Evolutionary conservation across 768 basidiomycete species (phyloP).

Genomic region (Hysterangium stoloniferum): DNA sequence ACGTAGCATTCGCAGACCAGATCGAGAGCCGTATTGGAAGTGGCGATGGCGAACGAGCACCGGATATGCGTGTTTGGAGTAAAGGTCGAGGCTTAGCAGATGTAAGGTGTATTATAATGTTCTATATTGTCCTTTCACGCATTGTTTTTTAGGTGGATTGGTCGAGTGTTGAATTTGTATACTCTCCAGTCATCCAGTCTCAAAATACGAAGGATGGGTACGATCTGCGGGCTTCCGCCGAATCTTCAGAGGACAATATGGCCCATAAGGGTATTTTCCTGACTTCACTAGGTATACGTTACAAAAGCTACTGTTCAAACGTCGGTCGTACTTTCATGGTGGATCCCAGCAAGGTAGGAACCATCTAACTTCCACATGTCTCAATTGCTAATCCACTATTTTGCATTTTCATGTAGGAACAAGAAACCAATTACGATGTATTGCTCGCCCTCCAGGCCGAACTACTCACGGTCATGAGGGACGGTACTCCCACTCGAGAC

Average conservation of each 20-base stretch:
- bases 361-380: background rate
- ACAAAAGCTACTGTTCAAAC: constrained; percentile 89
- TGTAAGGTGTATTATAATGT: constrained; percentile 35
- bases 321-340: constrained; percentile 93
- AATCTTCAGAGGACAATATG: constrained; percentile 77
- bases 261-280: constrained; percentile 85
- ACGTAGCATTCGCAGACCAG: constrained; percentile 77
- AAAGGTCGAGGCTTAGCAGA: constrained; percentile 67
- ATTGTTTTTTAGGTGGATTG: constrained; percentile 72
- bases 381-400: background rate
- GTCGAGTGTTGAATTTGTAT: constrained; percentile 86
- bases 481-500: constrained; percentile 69
- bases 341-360: constrained; percentile 74
- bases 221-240: constrained; percentile 80
- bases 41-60: constrained; percentile 66
- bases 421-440: constrained; percentile 82
- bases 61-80: constrained; percentile 90
- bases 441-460: constrained; percentile 73
- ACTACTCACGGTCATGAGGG: constrained; percentile 66
- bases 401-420: constrained; percentile 46
- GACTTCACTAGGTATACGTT: constrained; percentile 80
- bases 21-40: constrained; percentile 86
- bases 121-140: background rate
- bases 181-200: constrained; percentile 93
- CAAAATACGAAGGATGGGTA: constrained; percentile 77